Evolutionary conservation across 768 basidiomycete genomes (phyloP).

Genomic region (Pleurotus salmoneostramineus): DNA sequence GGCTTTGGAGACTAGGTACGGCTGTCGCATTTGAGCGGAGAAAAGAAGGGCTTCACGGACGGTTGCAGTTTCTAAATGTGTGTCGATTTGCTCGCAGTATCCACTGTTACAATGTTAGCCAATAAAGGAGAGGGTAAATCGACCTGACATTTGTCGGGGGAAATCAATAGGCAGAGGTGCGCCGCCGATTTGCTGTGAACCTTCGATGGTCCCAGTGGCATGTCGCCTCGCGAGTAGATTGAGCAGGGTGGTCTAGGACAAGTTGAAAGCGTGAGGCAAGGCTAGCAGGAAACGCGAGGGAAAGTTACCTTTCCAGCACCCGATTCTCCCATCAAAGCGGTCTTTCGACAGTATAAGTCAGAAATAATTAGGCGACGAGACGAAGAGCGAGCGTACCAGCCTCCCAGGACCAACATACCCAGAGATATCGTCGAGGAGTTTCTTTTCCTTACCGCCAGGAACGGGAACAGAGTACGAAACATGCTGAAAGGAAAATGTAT

Average conservation of each 20-base stretch:
- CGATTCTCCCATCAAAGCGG: conserved; percentile 53
- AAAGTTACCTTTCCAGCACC: conserved; percentile 43
- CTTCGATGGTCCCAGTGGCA: conserved; percentile 42
- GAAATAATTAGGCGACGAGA: conserved; percentile 26
- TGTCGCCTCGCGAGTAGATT: conserved; percentile 53
- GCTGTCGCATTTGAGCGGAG: conserved; percentile 79
- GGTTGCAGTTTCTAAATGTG: conserved; percentile 69
- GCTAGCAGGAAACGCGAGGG: not conserved
- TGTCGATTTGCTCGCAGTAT: conserved; percentile 86
- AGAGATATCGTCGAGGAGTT: conserved; percentile 66
- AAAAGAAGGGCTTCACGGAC: conserved; percentile 80
- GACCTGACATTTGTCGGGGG: conserved; percentile 50
- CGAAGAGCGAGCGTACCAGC: conserved; percentile 46
- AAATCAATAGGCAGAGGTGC: conserved; percentile 52
- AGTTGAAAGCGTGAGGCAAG: conserved; percentile 14
- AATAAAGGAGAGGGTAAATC: not conserved
- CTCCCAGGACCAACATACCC: conserved; percentile 83
- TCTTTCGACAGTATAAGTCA: conserved; percentile 13
- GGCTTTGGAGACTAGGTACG: conserved; percentile 49
- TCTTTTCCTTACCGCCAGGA: conserved; percentile 34
- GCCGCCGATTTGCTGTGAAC: conserved; percentile 54
- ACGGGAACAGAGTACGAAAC: conserved; percentile 64
- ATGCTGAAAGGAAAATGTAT: conserved; percentile 78
- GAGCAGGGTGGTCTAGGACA: conserved; percentile 49
- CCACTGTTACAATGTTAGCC: conserved; percentile 39